Evolutionary conservation across 768 basidiomycete genomes (phyloP), one percentile per base, ranked within the genome.

Genomic region (Tubosaeta sp.): DNA sequence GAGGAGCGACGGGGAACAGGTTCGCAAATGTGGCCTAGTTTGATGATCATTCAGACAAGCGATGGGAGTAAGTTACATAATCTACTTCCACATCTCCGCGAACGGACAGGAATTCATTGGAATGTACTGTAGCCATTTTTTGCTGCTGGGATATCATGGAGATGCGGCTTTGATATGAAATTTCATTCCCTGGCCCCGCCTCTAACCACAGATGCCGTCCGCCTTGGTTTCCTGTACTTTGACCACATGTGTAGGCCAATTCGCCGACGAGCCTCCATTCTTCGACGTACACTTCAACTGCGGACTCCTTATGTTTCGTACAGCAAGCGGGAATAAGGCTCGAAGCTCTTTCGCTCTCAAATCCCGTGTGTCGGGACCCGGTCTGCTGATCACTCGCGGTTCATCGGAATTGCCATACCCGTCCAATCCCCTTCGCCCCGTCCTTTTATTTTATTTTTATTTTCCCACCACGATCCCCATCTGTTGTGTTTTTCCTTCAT

Each of bases 31-130:
- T 17, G 9, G 5, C n/a, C 9, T 31, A n/a, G 43, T 22, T 29
- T 44, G 43, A 43, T 43, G 22, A 43, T 43, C 39, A 41, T 17
- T 4, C 39, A 2, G 9, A 5, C 8, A 13, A 2, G n/a, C 10
- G 10, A 9, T 50, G 51, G n/a, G 45, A 48, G 11, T 17, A 29
- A 41, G 12, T 64, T 62, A 64, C 16, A 41, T 64, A 61, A 62
- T 0, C 14, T 26, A 16, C 37, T 27, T 46, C 22, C 29, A 5
- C 16, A 35, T 17, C 38, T 31, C 50, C 43, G 43, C 47, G 43
- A 54, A 31, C 29, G 29, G 6, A 42, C 41, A 4, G 12, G 31
- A 16, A 33, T 16, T 29, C 43, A 29, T 43, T 34, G 10, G 10
- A 3, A 35, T 35, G 13, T 35, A 35, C n/a, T 38, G 17, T 19